phyloP scores from a whole-genome alignment of 78 protist species.

The Capsaspora owczarzaki region DNA sequence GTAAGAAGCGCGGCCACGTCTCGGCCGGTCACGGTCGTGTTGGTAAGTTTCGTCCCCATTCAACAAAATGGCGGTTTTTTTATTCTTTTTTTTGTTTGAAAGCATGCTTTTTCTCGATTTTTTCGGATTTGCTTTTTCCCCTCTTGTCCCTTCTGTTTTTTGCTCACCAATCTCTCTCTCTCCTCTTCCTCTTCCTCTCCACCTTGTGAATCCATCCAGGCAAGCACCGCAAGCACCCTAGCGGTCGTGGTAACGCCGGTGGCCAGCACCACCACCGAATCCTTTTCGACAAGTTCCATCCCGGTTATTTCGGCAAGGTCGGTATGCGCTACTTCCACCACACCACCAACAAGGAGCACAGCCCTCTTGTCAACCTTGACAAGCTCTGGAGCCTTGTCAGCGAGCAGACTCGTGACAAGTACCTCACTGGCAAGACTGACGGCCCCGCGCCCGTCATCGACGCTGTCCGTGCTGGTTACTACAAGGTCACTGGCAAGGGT shows the following conservation, averaged over 20 bases:
- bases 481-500: constrained; percentile 95
- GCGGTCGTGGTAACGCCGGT: constrained; percentile 99
- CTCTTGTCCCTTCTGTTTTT: too few species aligned
- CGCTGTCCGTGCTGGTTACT: constrained; percentile 62
- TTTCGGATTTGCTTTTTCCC: too few species aligned
- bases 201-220: constrained; percentile 36
- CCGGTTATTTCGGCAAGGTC: constrained; percentile 99
- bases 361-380: constrained; percentile 92
- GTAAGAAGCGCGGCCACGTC: constrained; percentile 77
- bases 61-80: background rate
- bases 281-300: constrained; percentile 94
- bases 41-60: constrained; percentile 17
- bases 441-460: constrained; percentile 93
- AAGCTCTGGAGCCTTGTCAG: constrained; percentile 87
- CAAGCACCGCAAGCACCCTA: constrained; percentile 97
- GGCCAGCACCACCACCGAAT: constrained; percentile 97
- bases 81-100: background rate
- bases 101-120: too few species aligned
- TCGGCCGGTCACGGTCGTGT: constrained; percentile 90
- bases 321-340: constrained; percentile 97
- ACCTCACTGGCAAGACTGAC: constrained; percentile 8
- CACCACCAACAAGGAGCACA: constrained; percentile 46
- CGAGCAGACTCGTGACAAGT: constrained; percentile 43
- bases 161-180: background rate
- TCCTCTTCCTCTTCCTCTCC: background rate